Conservation (phyloP, 345 rosid genomes). For the Euphorbia pulcherrima region DNA sequence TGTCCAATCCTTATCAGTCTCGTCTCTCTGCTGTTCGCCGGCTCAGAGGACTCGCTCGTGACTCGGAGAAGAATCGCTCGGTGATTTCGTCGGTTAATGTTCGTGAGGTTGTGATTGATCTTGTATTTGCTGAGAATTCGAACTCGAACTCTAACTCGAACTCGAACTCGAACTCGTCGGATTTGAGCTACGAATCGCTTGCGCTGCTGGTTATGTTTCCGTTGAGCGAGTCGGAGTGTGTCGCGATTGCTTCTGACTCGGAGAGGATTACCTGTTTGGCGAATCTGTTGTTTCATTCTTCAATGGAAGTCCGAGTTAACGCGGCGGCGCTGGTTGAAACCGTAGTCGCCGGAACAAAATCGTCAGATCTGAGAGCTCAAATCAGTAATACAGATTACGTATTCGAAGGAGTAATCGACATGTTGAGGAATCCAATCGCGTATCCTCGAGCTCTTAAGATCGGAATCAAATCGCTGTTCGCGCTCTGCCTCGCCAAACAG, state of each 20-base stretch:
- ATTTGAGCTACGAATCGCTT: constrained; percentile 58
- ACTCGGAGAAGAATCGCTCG: constrained; percentile 74
- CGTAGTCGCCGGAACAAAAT: constrained; percentile 60
- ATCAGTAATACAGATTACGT: constrained; percentile 51
- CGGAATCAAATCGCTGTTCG: constrained; percentile 75
- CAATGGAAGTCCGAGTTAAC: constrained; percentile 65
- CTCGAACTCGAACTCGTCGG: constrained; percentile 33
- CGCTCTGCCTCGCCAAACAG: constrained; percentile 74
- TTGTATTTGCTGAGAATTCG: constrained; percentile 44
- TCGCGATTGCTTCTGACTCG: constrained; percentile 47
- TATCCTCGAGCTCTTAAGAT: constrained; percentile 66
- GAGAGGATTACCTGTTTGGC: constrained; percentile 41
- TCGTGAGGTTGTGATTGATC: constrained; percentile 33
- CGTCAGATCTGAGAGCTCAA: constrained; percentile 55
- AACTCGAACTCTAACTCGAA: constrained; percentile 8
- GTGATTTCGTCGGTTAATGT: constrained; percentile 62
- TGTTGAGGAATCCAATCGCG: constrained; percentile 44
- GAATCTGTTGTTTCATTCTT: constrained; percentile 50
- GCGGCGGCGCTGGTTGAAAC: constrained; percentile 76
- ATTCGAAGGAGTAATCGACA: constrained; percentile 71
- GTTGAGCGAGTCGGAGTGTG: constrained; percentile 62
- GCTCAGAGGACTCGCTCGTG: constrained; percentile 75
- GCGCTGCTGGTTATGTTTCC: constrained; percentile 60
- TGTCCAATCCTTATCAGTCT: constrained; percentile 35
- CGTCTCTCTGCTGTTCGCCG: constrained; percentile 78